A percentile compares a stretch with the other conserved stretches of the same genome.
Conservation (phyloP, 1,284 basidiomycete genomes). For the Apiotrichum gracile region DNA sequence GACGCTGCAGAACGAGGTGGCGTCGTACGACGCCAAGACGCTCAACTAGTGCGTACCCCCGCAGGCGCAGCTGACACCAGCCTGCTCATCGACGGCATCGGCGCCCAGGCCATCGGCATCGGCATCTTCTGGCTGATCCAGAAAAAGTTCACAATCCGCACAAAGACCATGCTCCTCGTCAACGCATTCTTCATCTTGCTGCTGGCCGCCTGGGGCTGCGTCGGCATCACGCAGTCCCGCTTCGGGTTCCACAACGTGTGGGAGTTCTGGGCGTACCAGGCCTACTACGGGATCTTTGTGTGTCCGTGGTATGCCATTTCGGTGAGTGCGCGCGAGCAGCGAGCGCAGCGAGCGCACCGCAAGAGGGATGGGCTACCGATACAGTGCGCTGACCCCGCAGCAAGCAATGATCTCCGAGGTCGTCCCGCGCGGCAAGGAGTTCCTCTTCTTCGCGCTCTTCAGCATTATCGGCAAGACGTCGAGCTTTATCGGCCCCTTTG, state of each 20-base stretch:
- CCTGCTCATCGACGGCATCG: slow-evolving; percentile 69
- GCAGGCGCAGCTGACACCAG: not conserved
- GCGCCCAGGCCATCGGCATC: slow-evolving; percentile 61
- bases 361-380: not conserved
- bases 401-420: slow-evolving; percentile 51
- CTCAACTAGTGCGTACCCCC: slow-evolving; percentile 27
- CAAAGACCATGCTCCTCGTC: slow-evolving; percentile 56
- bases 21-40: slow-evolving; percentile 37
- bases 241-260: slow-evolving; percentile 23
- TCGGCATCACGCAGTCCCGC: slow-evolving; percentile 16
- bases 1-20: slow-evolving; percentile 68
- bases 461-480: slow-evolving; percentile 35
- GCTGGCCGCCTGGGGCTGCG: slow-evolving; percentile 39
- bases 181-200: slow-evolving; percentile 41
- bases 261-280: slow-evolving; percentile 52
- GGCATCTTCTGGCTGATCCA: slow-evolving; percentile 73
- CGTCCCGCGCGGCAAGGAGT: slow-evolving; percentile 39
- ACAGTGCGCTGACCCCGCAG: slow-evolving; percentile 43
- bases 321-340: too few relatives aligned
- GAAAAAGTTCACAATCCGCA: slow-evolving; percentile 62
- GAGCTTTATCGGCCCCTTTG: slow-evolving; percentile 20
- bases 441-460: slow-evolving; percentile 28
- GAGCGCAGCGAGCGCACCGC: too few relatives aligned
- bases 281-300: slow-evolving; percentile 57
- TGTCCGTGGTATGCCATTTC: slow-evolving; percentile 21